Evolutionary conservation across 345 rosid species (phyloP), one percentile per base, ranked within the genome.

Genomic region (Arabis alpina): DNA sequence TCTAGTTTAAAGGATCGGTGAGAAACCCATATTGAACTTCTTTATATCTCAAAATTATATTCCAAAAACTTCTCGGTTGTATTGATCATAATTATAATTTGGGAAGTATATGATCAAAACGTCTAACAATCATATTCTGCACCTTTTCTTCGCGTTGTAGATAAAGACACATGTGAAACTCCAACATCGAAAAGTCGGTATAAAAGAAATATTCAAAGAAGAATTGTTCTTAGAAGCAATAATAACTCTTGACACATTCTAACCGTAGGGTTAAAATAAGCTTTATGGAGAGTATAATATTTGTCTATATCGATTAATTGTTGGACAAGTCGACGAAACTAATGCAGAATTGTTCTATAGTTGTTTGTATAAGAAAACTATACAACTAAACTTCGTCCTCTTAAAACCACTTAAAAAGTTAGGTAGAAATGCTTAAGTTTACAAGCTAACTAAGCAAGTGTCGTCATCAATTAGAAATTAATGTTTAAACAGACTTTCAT

Each of bases 251-350:
- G 48, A 34, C 54, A 43, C 15, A 2, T 51, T 52, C 58, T 39
- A 25, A 27, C 24, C 24, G 23, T 41, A 23, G 44, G 61, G 54
- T 61, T 61, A 19, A 41, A 16, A 40, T 53, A 42, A 43, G 47
- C 54, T 28, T 13, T 13, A 10, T 13, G 45, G 47, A 61, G 16
- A 19, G 30, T 23, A 47, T 34, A 34, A 34, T 53, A 32, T 23
- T 24, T 24, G 54, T 32, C 19, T 12, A 34, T 10, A 1, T 54
- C 70, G 40, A 15, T 27, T 62, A 39, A 53, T 54, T 62, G 49
- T 62, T 62, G 70, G 76, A 54, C 40, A 63, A 72, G 56, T 44
- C 30, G 6, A 61, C 43, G n/a, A 53, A 10, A 23, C n/a, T n/a
- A 53, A n/a, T 30, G 70, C 41, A 30, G 55, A 72, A 36, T 8